Percentiles rank a stretch among this genome's conserved stretches.
Evolutionary conservation across 2,329 filamentous ascomycete species (phyloP).

Genomic region (Alternaria triticimaculans): DNA sequence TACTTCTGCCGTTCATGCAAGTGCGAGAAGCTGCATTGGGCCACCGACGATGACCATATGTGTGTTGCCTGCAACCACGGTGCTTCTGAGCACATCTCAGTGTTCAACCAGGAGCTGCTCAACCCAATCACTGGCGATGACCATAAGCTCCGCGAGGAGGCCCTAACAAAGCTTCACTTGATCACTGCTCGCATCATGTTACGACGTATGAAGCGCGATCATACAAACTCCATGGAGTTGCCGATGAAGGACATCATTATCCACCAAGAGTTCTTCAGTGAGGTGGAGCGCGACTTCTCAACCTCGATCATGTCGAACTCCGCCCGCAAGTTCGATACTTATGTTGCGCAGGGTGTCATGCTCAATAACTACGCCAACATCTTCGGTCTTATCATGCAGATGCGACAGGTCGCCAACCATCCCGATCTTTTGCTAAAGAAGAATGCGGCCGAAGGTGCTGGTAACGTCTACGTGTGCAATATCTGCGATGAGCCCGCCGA

Average conservation of each 20-base stretch:
- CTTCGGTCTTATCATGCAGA: conserved; percentile 98
- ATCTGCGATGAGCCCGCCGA: conserved; percentile 97
- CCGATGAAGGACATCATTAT: conserved; percentile 93
- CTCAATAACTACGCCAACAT: conserved; percentile 94
- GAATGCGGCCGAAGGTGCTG: conserved; percentile 75
- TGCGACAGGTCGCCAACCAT: conserved; percentile 97
- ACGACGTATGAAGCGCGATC: conserved; percentile 89
- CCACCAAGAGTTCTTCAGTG: conserved; percentile 94
- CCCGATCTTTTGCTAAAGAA: conserved; percentile 94
- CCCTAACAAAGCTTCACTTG: conserved; percentile 81
- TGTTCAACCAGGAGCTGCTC: conserved; percentile 94
- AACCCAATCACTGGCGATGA: conserved; percentile 70
- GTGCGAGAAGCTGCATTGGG: conserved; percentile 86
- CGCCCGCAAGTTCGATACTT: conserved; percentile 89
- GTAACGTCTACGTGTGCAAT: conserved; percentile 89
- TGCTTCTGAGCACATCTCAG: conserved; percentile 72
- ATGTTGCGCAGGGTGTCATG: conserved; percentile 91
- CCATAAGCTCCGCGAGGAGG: conserved; percentile 65
- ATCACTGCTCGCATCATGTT: conserved; percentile 96
- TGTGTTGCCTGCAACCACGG: conserved; percentile 74
- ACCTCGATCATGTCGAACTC: conserved; percentile 94
- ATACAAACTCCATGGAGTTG: conserved; percentile 93
- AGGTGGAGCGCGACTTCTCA: conserved; percentile 95
- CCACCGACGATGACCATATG: conserved; percentile 71
- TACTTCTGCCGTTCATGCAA: conserved; percentile 91